Evolutionary conservation across 2,329 filamentous ascomycete species (phyloP).

Genomic region (Cladosporium sp.): DNA sequence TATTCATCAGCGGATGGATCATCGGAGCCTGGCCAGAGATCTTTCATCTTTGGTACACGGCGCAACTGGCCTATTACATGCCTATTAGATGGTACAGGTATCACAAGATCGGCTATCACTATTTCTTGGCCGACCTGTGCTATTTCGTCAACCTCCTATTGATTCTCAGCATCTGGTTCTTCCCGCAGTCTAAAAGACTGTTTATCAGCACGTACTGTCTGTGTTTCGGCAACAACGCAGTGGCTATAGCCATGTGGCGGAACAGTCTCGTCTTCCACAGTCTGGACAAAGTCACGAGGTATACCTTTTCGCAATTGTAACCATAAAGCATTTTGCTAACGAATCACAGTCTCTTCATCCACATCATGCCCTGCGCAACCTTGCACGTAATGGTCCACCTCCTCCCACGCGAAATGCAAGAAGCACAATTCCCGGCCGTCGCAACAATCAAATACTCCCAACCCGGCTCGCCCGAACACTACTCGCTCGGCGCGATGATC

Average conservation of each 20-base stretch:
- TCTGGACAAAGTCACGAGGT: constrained; percentile 92
- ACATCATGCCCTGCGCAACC: constrained; percentile 96
- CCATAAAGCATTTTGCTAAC: constrained; percentile 11
- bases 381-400: constrained; percentile 90
- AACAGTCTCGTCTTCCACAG: constrained; percentile 98
- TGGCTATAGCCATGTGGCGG: constrained; percentile 98
- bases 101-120: constrained; percentile 85
- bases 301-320: constrained; percentile 13
- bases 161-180: constrained; percentile 78
- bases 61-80: constrained; percentile 70
- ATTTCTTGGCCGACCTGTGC: constrained; percentile 94
- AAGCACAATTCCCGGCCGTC: constrained; percentile 72
- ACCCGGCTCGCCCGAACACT: constrained; percentile 66
- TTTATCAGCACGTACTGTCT: constrained; percentile 91
- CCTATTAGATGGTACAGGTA: constrained; percentile 90
- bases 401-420: constrained; percentile 58
- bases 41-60: constrained; percentile 82
- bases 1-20: constrained; percentile 92
- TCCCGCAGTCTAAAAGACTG: constrained; percentile 81
- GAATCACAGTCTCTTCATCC: constrained; percentile 73
- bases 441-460: constrained; percentile 67
- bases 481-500: constrained; percentile 77
- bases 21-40: constrained; percentile 78
- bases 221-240: constrained; percentile 91
- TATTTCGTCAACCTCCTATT: constrained; percentile 94